Evolutionary conservation across 106 monocot species (phyloP).

Genomic region (Acorus calamus): DNA sequence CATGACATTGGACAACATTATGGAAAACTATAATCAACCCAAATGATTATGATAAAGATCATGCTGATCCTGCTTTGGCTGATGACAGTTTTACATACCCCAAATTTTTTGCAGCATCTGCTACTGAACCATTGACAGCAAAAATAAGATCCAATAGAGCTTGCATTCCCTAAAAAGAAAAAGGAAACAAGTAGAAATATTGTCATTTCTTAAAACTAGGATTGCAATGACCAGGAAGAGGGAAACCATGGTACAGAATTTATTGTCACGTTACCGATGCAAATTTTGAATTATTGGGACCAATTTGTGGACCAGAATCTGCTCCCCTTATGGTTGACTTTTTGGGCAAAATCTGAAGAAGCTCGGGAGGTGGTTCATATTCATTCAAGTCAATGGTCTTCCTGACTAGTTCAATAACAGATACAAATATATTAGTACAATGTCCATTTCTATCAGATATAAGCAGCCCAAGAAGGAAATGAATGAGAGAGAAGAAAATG

Average conservation of each 20-base stretch:
- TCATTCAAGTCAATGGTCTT: constrained; percentile 54
- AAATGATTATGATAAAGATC: no score
- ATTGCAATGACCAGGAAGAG: no score
- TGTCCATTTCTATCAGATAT: no score
- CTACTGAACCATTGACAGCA: constrained; percentile 84
- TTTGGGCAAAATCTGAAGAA: constrained; percentile 85
- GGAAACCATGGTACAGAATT: no score
- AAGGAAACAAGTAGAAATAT: neutral
- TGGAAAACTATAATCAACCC: no score
- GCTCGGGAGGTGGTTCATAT: constrained; percentile 65
- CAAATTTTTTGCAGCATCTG: constrained; percentile 80
- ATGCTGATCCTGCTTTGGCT: no score
- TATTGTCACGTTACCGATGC: constrained; percentile 26
- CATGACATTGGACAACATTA: no score
- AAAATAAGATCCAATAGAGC: constrained; percentile 81
- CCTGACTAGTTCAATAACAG: constrained; percentile 51
- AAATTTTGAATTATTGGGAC: constrained; percentile 89
- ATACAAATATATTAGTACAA: neutral
- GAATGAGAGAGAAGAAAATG: no score
- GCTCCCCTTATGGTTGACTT: constrained; percentile 75
- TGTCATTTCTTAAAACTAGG: no score
- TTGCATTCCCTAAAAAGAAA: constrained; percentile 71
- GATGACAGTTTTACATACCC: constrained; percentile 31
- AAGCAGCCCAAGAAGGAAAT: neutral
- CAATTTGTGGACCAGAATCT: constrained; percentile 77